Evolutionary conservation across 1,284 basidiomycete genomes (phyloP).

Genomic region (Afroboletus lepidellus): DNA sequence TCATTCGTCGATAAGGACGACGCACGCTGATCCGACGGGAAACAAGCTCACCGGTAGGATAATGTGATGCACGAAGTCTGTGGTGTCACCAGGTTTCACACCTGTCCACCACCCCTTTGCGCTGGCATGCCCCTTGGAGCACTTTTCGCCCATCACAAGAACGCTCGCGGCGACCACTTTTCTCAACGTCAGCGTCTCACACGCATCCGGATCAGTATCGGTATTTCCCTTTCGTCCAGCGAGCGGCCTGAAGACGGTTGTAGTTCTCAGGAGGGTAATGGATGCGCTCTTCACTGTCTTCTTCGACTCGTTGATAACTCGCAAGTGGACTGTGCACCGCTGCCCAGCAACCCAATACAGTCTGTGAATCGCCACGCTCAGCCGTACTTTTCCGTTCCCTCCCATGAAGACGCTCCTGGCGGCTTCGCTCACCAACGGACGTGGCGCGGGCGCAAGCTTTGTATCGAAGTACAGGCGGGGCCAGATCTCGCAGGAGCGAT

Average conservation of each 20-base stretch:
- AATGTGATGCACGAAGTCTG: constrained; percentile 63
- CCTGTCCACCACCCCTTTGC: constrained; percentile 89
- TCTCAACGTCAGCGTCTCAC: constrained; percentile 57
- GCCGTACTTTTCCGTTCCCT: constrained; percentile 65
- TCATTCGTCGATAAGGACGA: constrained; percentile 5
- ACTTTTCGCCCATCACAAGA: constrained; percentile 66
- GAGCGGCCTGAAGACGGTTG: constrained; percentile 64
- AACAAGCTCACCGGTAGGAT: constrained; percentile 65
- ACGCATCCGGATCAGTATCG: constrained; percentile 49
- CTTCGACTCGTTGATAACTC: constrained; percentile 72
- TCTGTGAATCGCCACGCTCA: constrained; percentile 75
- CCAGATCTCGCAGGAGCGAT: constrained; percentile 82
- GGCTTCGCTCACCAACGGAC: constrained; percentile 61
- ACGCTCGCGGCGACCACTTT: constrained; percentile 67
- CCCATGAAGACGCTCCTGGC: constrained; percentile 64
- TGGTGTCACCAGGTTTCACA: constrained; percentile 59
- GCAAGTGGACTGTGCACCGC: constrained; percentile 70
- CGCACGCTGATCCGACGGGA: constrained; percentile 1
- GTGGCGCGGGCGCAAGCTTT: constrained; percentile 61
- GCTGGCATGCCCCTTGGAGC: constrained; percentile 68
- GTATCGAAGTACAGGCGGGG: constrained; percentile 72
- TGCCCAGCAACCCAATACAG: constrained; percentile 87
- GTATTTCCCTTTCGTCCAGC: constrained; percentile 33
- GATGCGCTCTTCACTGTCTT: constrained; percentile 71
- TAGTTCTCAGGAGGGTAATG: constrained; percentile 71